A percentile compares a stretch with the other conserved stretches of the same genome.
Evolutionary conservation across 768 basidiomycete genomes (phyloP).

Genomic region (Glaciozyma martinii): DNA sequence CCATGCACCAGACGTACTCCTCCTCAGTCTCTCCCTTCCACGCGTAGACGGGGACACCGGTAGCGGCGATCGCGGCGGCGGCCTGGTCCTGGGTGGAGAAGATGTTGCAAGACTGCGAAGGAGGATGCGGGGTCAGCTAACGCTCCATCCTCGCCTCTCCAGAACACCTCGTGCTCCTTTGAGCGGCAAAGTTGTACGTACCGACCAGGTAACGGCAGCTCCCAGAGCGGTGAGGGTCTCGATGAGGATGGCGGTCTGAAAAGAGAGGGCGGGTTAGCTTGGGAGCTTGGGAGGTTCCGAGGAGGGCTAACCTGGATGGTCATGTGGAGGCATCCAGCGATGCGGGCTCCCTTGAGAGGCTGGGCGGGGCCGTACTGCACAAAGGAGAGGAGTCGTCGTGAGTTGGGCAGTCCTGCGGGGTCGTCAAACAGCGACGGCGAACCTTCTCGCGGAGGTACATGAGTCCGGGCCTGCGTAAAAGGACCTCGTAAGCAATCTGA

Average conservation of each 20-base stretch:
- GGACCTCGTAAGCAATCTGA: background rate
- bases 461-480: slow-evolving; percentile 17
- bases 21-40: slow-evolving; percentile 99
- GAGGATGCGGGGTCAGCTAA: slow-evolving; percentile 32
- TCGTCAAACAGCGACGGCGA: too few relatives aligned
- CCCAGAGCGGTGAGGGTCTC: slow-evolving; percentile 93
- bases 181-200: too few relatives aligned
- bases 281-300: background rate
- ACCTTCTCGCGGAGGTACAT: slow-evolving; percentile 39
- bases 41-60: slow-evolving; percentile 94
- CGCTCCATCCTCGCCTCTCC: too few relatives aligned
- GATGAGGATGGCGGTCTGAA: slow-evolving; percentile 52
- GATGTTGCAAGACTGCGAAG: slow-evolving; percentile 45
- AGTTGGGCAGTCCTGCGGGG: too few relatives aligned
- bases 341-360: slow-evolving; percentile 88
- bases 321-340: slow-evolving; percentile 85
- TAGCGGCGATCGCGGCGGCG: slow-evolving; percentile 83
- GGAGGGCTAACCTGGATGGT: slow-evolving; percentile 53
- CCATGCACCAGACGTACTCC: slow-evolving; percentile 93
- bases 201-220: slow-evolving; percentile 94
- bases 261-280: background rate
- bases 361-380: slow-evolving; percentile 57
- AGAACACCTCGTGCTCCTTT: too few relatives aligned
- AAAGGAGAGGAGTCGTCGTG: too few relatives aligned
- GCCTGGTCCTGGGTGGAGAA: slow-evolving; percentile 99